Base-by-base conservation (phyloP, 176 grass and related monocot species). In the Themeda triandra region DNA sequence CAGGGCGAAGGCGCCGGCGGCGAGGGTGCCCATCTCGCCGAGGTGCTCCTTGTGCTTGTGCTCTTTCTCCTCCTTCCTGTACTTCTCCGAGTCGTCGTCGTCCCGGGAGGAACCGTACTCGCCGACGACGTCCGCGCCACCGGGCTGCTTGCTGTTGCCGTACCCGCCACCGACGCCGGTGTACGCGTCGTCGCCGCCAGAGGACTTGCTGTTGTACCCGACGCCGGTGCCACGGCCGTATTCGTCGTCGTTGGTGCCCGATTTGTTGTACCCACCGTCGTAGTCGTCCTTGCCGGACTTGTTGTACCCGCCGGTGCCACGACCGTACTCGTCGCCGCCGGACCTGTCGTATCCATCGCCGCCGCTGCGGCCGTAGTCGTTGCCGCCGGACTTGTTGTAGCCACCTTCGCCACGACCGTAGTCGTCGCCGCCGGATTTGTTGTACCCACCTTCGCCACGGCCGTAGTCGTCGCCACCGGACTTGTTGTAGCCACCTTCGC, bases 41-140 rank as follows among this genome's bases (percentile, higher is more conserved):
- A 92, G 64, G 58, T 88, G 92, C 71, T 98, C 91, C 82, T 82
- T 98, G 70, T 86, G 49, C 89, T 98, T 95, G 89, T 93, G 91
- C 11, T 83, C 78, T 82, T 93, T 95, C 80, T 82, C 95, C 78
- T 95, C 92, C 74, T 92, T 90, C 79, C 59, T 66, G 51, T 91
- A 94, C 73, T 58, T 78, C 53, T 85, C 90, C 13, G 86, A 77
- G 1, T 89, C 88, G 21, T 89, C 83, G 1, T 89, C 88, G 25
- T 89, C 80, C 33, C 80, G 58, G 15, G 73, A 56, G 10, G 64
- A 78, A 3, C 74, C 77, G 46, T 79, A 76, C 69, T 84, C 75
- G 21, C 31, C 76, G 66, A 1, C 76, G 66, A 1, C 73, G 36
- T 21, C 84, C 0, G 5, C 73, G 45, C 19, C 84, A 0, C 8